Evolutionary conservation across 345 rosid species (phyloP).

Genomic region (Erysimum cheiranthoides): DNA sequence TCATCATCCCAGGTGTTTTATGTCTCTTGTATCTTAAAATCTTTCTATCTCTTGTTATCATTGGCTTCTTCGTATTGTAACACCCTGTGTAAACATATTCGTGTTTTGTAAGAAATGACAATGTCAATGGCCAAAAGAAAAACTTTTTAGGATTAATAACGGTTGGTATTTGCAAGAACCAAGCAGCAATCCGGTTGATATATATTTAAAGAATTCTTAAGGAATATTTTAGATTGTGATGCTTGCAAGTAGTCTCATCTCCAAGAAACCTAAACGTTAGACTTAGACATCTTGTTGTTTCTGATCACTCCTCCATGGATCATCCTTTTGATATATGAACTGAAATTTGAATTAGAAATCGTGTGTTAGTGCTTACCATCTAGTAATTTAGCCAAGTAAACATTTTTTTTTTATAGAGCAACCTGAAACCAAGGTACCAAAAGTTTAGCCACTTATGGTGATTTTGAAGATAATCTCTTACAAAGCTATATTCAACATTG

Average conservation of each 20-base stretch:
- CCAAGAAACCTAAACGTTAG: not conserved
- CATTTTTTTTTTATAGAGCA: too few relatives aligned
- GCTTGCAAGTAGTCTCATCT: not conserved
- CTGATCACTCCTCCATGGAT: too few relatives aligned
- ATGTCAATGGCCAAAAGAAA: slow-evolving; percentile 33
- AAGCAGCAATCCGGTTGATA: not conserved
- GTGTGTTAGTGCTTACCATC: too few relatives aligned
- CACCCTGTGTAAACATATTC: slow-evolving; percentile 57
- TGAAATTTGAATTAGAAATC: too few relatives aligned
- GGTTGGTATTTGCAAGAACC: not conserved
- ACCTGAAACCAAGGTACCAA: too few relatives aligned
- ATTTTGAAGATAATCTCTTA: too few relatives aligned
- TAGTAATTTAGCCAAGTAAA: too few relatives aligned
- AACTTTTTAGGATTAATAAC: slow-evolving; percentile 36
- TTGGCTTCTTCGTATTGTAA: slow-evolving; percentile 42
- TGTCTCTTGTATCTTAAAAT: slow-evolving; percentile 29
- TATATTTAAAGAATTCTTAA: not conserved
- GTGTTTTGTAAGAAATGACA: slow-evolving; percentile 53
- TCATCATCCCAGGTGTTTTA: slow-evolving; percentile 11
- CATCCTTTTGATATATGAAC: too few relatives aligned
- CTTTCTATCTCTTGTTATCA: slow-evolving; percentile 30
- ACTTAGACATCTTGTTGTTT: too few relatives aligned
- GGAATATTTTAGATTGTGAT: not conserved
- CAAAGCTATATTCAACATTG: too few relatives aligned
- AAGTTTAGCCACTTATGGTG: too few relatives aligned